phyloP scores from a whole-genome alignment of 2,329 filamentous ascomycete genomes.

The Aphanoascus verrucosus region DNA sequence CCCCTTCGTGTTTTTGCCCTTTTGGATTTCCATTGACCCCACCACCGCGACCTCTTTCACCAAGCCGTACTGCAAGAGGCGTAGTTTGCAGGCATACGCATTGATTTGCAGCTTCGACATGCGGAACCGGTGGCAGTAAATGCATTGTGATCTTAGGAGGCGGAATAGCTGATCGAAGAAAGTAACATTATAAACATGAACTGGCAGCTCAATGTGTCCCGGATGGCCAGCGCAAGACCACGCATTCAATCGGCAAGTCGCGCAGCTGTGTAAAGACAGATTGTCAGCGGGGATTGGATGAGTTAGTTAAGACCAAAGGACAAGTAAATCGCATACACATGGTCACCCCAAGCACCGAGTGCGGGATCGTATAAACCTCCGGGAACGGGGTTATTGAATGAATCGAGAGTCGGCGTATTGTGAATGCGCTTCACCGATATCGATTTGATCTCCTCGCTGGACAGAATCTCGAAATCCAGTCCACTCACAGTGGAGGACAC shows the following conservation, averaged over 20 bases:
- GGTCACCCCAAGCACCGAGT: slow-evolving; percentile 78
- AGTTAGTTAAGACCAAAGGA: slow-evolving; percentile 12
- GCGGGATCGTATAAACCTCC: slow-evolving; percentile 89
- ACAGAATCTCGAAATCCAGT: slow-evolving; percentile 82
- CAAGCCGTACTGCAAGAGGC: slow-evolving; percentile 73
- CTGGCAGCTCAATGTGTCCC: slow-evolving; percentile 88
- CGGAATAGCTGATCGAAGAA: slow-evolving; percentile 88
- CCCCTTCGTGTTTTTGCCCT: slow-evolving; percentile 39
- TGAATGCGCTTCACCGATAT: slow-evolving; percentile 92
- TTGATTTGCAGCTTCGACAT: slow-evolving; percentile 67
- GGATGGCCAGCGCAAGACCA: slow-evolving; percentile 81
- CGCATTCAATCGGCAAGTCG: slow-evolving; percentile 79
- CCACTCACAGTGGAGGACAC: slow-evolving; percentile 71
- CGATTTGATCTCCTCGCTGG: slow-evolving; percentile 68
- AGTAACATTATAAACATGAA: slow-evolving; percentile 89
- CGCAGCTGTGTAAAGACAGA: slow-evolving; percentile 51
- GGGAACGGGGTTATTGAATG: slow-evolving; percentile 74
- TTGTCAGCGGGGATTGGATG: neutral
- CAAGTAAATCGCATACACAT: slow-evolving; percentile 49
- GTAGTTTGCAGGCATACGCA: slow-evolving; percentile 71
- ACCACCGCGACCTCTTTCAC: slow-evolving; percentile 56
- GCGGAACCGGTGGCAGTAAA: slow-evolving; percentile 80
- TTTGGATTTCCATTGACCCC: slow-evolving; percentile 39
- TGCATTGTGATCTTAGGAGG: slow-evolving; percentile 74
- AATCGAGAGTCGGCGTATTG: slow-evolving; percentile 90